A percentile compares a stretch with the other conserved stretches of the same genome.
Conservation (phyloP, 345 rosid species). For the Erysimum cheiranthoides region DNA sequence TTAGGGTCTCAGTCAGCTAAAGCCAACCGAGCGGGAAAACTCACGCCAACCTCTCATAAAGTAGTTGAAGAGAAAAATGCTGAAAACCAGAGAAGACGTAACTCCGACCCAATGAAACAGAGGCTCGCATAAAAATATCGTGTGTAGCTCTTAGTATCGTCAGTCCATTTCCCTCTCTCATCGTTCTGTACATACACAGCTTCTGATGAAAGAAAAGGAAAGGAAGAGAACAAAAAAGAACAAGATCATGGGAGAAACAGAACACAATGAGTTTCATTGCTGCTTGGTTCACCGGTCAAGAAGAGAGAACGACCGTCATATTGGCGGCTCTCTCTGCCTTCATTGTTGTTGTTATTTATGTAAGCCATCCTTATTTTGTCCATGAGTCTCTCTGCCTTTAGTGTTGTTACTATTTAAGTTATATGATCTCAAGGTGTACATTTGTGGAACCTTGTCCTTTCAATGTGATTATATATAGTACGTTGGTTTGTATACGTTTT, state of each 20-base stretch:
- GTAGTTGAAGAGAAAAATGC: conserved; percentile 16
- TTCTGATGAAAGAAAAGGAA: conserved; percentile 15
- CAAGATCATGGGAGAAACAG: conserved; percentile 25
- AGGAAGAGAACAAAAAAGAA: neutral
- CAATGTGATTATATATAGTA: conserved; percentile 31
- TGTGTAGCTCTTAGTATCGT: conserved; percentile 18
- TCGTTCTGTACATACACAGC: conserved; percentile 40
- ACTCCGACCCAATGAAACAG: conserved; percentile 44
- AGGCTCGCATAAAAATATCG: conserved; percentile 37
- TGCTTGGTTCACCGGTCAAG: conserved; percentile 37
- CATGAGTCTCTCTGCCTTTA: conserved; percentile 25
- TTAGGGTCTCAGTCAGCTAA: conserved; percentile 34
- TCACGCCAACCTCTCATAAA: conserved; percentile 18
- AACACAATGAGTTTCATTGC: conserved; percentile 31
- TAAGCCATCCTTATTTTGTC: conserved; percentile 25
- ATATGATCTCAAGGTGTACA: conserved; percentile 37
- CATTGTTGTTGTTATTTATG: conserved; percentile 39
- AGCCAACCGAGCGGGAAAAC: conserved; percentile 35
- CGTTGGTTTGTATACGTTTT: neutral
- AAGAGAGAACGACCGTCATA: neutral
- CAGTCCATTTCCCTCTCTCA: neutral
- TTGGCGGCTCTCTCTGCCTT: conserved; percentile 23
- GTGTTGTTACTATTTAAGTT: conserved; percentile 3
- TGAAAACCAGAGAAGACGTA: conserved; percentile 35
- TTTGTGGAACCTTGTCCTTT: conserved; percentile 1